These are phyloP conservation scores for Heliamphora exappendiculata DNA, from an alignment of 148 eudicot species.

Conservation along the genomic window DNA sequence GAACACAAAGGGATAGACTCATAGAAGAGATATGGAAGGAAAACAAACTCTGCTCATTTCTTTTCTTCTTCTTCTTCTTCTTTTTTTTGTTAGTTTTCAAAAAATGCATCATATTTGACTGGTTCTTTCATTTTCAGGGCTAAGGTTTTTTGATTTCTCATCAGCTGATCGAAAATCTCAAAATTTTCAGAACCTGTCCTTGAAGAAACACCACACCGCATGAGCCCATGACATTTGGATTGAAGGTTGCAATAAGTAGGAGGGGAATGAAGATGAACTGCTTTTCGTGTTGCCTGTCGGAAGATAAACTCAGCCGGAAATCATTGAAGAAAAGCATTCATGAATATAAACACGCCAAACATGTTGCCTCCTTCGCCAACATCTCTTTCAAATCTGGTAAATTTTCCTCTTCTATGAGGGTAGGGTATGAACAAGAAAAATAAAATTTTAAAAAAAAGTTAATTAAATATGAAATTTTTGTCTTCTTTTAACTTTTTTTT, in stretches of 20 bases:
- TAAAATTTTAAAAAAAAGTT: no score
- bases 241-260: background rate
- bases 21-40: background rate
- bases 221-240: background rate
- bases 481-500: no score
- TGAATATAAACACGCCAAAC: slow-evolving; percentile 13
- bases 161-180: background rate
- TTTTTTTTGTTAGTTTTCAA: slow-evolving; percentile 22
- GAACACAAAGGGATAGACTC: background rate
- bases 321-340: slow-evolving; percentile 41
- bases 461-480: no score
- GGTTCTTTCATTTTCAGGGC: slow-evolving; percentile 10
- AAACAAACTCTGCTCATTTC: no score
- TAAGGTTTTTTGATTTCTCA: background rate
- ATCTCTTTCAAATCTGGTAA: slow-evolving; percentile 70
- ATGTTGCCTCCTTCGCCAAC: slow-evolving; percentile 33
- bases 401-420: background rate
- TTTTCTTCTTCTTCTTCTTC: no score
- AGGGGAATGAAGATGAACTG: slow-evolving; percentile 26
- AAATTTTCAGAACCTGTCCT: background rate
- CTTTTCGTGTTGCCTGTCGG: slow-evolving; percentile 40
- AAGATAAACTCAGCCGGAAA: slow-evolving; percentile 3
- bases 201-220: no score
- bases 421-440: no score
- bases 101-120: slow-evolving; percentile 15